Evolutionary conservation across 805 yeast genomes (phyloP).

Genomic region (Zygotorulaspora chibaensis): DNA sequence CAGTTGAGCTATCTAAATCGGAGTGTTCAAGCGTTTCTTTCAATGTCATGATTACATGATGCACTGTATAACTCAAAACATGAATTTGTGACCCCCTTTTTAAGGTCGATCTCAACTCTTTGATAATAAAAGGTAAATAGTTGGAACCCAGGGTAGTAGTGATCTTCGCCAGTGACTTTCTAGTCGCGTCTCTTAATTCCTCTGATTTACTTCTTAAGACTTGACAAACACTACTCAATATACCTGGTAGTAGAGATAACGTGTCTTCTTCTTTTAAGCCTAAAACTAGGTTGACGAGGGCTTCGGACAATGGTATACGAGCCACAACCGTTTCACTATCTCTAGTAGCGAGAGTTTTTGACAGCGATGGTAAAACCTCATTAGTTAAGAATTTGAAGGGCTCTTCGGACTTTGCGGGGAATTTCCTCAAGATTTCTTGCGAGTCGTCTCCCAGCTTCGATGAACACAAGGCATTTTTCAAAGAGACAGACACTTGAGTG

Average conservation of each 20-base stretch:
- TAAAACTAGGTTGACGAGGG: conserved; percentile 61
- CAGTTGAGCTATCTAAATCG: conserved; percentile 66
- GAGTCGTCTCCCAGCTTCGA: conserved; percentile 21
- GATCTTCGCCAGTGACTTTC: conserved; percentile 68
- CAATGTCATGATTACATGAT: conserved; percentile 59
- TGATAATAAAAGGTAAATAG: conserved; percentile 68
- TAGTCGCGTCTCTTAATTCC: conserved; percentile 79
- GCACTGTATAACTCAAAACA: conserved; percentile 83
- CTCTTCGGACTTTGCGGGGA: conserved; percentile 37
- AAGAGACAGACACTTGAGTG: conserved; percentile 51
- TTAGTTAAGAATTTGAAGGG: conserved; percentile 47
- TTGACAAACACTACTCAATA: conserved; percentile 83
- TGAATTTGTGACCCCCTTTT: conserved; percentile 91
- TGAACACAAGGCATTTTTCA: conserved; percentile 36
- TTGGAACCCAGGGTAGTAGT: conserved; percentile 62
- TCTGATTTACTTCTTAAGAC: conserved; percentile 80
- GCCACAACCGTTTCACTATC: conserved; percentile 74
- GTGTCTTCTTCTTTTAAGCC: conserved; percentile 57
- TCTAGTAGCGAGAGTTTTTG: conserved; percentile 54
- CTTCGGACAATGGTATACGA: conserved; percentile 78
- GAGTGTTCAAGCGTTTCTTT: conserved; percentile 50
- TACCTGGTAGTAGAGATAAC: conserved; percentile 66
- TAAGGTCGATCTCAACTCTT: conserved; percentile 74
- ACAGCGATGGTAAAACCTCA: conserved; percentile 59
- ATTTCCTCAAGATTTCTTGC: conserved; percentile 25